Conservation (phyloP, 148 eudicot genomes). For the Chenopodium suecicum region DNA sequence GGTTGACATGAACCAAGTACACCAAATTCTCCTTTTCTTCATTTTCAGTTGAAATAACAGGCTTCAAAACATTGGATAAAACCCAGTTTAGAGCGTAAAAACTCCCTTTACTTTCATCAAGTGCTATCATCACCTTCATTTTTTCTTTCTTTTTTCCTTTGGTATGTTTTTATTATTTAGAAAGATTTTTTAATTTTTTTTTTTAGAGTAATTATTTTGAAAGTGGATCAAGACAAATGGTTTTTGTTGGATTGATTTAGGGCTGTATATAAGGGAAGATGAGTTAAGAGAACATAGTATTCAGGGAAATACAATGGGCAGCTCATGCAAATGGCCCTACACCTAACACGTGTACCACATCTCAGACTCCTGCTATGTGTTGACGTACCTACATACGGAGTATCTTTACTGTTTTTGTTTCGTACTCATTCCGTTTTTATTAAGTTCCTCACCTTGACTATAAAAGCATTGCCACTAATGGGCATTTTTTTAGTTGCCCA, state of each 20-base stretch:
- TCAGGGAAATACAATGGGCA: neutral
- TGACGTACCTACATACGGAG: no score
- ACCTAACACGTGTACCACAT: neutral
- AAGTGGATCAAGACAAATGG: neutral
- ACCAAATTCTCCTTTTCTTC: conserved; percentile 13
- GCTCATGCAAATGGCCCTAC: neutral
- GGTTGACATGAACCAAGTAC: conserved; percentile 43
- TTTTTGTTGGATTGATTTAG: neutral
- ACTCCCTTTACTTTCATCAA: conserved; percentile 57
- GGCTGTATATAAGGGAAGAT: neutral
- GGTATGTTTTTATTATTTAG: neutral
- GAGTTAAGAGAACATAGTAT: neutral
- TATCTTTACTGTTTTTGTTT: no score
- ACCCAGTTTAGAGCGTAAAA: conserved; percentile 56
- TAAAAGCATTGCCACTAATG: no score
- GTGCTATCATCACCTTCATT: conserved; percentile 56
- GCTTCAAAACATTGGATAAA: conserved; percentile 28
- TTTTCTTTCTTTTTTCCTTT: neutral
- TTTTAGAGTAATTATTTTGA: no score
- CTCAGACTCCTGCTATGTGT: neutral
- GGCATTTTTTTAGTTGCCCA: no score
- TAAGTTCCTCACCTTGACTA: no score
- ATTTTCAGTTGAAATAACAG: neutral
- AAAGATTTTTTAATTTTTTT: no score
- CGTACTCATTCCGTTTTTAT: no score